These are phyloP conservation scores for Aspergillus pseudoviridinutans DNA, from an alignment of 2,329 filamentous ascomycete species.

Conservation along the genomic window DNA sequence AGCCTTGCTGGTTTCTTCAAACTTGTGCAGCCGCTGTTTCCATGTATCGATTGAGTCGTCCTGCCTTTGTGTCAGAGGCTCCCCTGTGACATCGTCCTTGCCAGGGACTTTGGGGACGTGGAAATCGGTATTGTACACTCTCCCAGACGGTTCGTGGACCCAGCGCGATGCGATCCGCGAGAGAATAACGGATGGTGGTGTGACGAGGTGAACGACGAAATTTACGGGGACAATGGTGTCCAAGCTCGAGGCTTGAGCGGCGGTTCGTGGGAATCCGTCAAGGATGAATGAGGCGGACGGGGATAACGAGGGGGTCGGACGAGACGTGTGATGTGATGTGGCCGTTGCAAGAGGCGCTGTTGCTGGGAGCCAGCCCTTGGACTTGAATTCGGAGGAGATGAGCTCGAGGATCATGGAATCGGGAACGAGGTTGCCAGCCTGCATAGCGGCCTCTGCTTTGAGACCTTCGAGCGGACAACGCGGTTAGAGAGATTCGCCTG, in stretches of 20 bases:
- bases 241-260: slow-evolving; percentile 70
- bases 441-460: slow-evolving; percentile 85
- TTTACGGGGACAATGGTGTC: slow-evolving; percentile 89
- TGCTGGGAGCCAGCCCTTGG: slow-evolving; percentile 72
- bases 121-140: slow-evolving; percentile 94
- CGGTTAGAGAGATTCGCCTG: slow-evolving; percentile 4
- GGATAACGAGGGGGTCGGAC: slow-evolving; percentile 52
- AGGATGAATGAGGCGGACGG: slow-evolving; percentile 87
- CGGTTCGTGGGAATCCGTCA: slow-evolving; percentile 91
- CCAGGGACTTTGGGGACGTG: slow-evolving; percentile 78
- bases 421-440: slow-evolving; percentile 80
- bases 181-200: slow-evolving; percentile 80
- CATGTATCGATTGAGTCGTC: slow-evolving; percentile 89
- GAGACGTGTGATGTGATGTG: slow-evolving; percentile 38
- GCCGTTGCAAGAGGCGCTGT: slow-evolving; percentile 1
- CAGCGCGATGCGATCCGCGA: slow-evolving; percentile 86
- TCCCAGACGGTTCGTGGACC: slow-evolving; percentile 86
- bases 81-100: slow-evolving; percentile 85
- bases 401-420: slow-evolving; percentile 89
- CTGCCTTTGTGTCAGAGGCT: slow-evolving; percentile 72
- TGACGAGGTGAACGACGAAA: slow-evolving; percentile 80
- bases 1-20: slow-evolving; percentile 80
- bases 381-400: slow-evolving; percentile 83
- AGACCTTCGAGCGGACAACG: slow-evolving; percentile 57
- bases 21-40: slow-evolving; percentile 72